Percentiles rank a stretch among this genome's conserved stretches.
These are phyloP conservation scores for Leptosphaerulina australis DNA, from an alignment of 2,329 filamentous ascomycete genomes.

Conservation along the genomic window DNA sequence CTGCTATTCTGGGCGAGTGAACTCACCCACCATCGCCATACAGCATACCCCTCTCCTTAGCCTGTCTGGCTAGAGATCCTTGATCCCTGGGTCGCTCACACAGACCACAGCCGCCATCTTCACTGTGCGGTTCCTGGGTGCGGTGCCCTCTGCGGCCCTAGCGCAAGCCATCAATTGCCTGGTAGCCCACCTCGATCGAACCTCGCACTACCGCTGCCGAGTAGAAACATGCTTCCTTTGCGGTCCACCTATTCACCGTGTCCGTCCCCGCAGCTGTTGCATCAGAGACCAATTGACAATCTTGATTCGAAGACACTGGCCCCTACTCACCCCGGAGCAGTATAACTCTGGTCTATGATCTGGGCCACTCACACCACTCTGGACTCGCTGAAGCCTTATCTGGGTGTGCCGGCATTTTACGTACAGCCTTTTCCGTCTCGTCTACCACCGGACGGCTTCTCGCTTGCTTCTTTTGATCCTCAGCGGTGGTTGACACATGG, in stretches of 20 bases:
- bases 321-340: conserved; percentile 25
- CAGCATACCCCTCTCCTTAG: conserved; percentile 33
- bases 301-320: conserved; percentile 33
- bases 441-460: conserved; percentile 30
- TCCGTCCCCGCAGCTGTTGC: conserved; percentile 36
- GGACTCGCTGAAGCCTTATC: conserved; percentile 28
- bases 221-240: conserved; percentile 40
- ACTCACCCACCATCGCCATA: conserved; percentile 22
- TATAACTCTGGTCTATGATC: conserved; percentile 32
- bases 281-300: conserved; percentile 35
- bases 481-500: conserved; percentile 39
- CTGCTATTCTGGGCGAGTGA: conserved; percentile 32
- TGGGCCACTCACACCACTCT: conserved; percentile 29
- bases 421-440: conserved; percentile 37
- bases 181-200: conserved; percentile 32
- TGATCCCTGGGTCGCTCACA: conserved; percentile 35
- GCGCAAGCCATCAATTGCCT: conserved; percentile 36
- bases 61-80: conserved; percentile 21
- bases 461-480: conserved; percentile 34
- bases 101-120: conserved; percentile 38
- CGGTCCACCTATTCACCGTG: conserved; percentile 31
- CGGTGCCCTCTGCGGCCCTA: conserved; percentile 35
- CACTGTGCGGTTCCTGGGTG: conserved; percentile 34
- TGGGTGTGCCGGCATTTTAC: conserved; percentile 36
- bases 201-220: conserved; percentile 37